These are phyloP conservation scores for Leishmania tropica DNA, from an alignment of 208 protist genomes.

Conservation along the genomic window DNA sequence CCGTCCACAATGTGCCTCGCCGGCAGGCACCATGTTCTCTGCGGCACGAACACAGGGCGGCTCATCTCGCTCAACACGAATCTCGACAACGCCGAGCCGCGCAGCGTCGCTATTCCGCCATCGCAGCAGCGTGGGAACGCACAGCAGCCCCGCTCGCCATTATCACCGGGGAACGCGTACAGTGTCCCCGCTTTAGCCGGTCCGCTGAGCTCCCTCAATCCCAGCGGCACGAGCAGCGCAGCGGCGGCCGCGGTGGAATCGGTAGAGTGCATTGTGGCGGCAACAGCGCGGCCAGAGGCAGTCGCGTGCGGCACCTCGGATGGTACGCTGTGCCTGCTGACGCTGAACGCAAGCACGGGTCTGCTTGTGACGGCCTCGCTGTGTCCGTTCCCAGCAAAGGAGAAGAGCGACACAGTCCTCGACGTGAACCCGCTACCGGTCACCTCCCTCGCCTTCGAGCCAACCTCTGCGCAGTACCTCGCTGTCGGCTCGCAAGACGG, in stretches of 20 bases:
- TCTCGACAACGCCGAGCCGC: constrained; percentile 51
- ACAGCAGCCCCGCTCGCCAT: constrained; percentile 20
- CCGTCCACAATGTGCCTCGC: constrained; percentile 75
- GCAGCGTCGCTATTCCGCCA: constrained; percentile 37
- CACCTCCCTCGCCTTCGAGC: constrained; percentile 70
- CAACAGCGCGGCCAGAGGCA: constrained; percentile 59
- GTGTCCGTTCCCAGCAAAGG: constrained; percentile 58
- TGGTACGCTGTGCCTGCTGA: constrained; percentile 62
- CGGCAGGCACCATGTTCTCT: constrained; percentile 80
- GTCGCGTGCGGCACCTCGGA: constrained; percentile 82
- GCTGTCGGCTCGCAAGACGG: constrained; percentile 78
- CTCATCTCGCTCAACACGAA: constrained; percentile 82
- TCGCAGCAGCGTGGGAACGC: constrained; percentile 24
- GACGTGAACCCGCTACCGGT: constrained; percentile 48
- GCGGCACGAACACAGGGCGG: constrained; percentile 72
- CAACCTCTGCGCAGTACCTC: constrained; percentile 64
- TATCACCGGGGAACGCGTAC: constrained; percentile 8
- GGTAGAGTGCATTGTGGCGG: constrained; percentile 69
- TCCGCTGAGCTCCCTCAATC: background rate
- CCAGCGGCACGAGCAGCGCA: background rate
- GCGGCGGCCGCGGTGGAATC: constrained; percentile 29
- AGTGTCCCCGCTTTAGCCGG: background rate
- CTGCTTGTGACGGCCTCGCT: constrained; percentile 52
- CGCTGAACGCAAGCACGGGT: constrained; percentile 69
- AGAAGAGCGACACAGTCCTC: constrained; percentile 27